Conservation (phyloP, 1,284 basidiomycete species). For the Trichosporon sp. region DNA sequence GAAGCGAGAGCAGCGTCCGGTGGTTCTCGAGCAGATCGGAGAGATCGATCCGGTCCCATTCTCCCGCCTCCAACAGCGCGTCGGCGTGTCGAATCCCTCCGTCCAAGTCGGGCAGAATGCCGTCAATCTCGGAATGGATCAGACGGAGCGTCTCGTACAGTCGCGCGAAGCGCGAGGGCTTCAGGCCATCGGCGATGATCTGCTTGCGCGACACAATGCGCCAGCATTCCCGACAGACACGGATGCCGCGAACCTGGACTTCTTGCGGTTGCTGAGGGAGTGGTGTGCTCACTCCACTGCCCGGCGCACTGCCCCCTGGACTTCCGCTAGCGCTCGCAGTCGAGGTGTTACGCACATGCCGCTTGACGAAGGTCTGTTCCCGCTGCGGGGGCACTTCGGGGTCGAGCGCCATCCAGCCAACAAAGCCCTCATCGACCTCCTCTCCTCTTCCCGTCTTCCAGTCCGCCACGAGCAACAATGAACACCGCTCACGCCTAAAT, state of each 20-base stretch:
- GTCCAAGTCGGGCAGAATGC: conserved; percentile 69
- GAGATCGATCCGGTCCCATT: conserved; percentile 38
- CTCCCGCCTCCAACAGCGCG: conserved; percentile 16
- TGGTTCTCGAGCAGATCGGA: conserved; percentile 68
- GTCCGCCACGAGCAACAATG: conserved; percentile 77
- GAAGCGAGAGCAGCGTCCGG: conserved; percentile 77
- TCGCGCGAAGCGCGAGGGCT: conserved; percentile 67
- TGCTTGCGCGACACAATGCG: conserved; percentile 78
- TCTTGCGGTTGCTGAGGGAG: conserved; percentile 61
- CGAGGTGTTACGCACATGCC: conserved; percentile 15
- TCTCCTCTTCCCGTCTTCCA: conserved; percentile 72
- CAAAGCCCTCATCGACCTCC: conserved; percentile 77
- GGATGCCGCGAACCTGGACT: conserved; percentile 77
- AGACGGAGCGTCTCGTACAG: conserved; percentile 73
- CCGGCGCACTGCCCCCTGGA: conserved; percentile 30
- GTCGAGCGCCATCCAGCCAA: conserved; percentile 65
- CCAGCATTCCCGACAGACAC: conserved; percentile 81
- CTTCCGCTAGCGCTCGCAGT: neutral
- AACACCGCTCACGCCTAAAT: conserved; percentile 70
- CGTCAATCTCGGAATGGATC: conserved; percentile 76
- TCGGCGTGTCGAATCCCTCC: conserved; percentile 62
- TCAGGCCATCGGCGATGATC: conserved; percentile 69
- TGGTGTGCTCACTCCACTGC: conserved; percentile 31
- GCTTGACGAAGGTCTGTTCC: conserved; percentile 21
- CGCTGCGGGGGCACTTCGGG: conserved; percentile 48